Evolutionary conservation across 1,139 yeast species (phyloP).

Genomic region (Pichia sp.): DNA sequence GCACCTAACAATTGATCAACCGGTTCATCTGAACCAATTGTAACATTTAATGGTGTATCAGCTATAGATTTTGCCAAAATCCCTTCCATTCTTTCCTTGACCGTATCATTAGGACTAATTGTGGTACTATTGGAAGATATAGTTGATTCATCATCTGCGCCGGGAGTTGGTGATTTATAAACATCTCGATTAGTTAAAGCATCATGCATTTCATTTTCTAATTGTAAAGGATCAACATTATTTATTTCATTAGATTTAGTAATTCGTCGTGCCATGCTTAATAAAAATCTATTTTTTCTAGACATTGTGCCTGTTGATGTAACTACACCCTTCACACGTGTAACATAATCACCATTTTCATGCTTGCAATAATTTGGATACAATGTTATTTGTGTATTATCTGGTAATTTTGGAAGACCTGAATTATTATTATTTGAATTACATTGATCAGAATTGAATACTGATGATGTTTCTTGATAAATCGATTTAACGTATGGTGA

Average conservation of each 20-base stretch:
- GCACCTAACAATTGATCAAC: constrained; percentile 28
- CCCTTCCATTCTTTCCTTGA: constrained; percentile 52
- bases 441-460: constrained; percentile 3
- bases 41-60: constrained; percentile 44
- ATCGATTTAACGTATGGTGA: constrained; percentile 22
- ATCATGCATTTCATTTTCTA: constrained; percentile 32
- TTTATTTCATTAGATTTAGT: constrained; percentile 37
- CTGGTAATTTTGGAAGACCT: constrained; percentile 19
- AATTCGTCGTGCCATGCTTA: constrained; percentile 66
- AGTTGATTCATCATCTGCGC: constrained; percentile 19
- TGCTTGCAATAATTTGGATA: constrained; percentile 25
- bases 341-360: constrained; percentile 32
- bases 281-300: constrained; percentile 61
- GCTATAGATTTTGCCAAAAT: constrained; percentile 58
- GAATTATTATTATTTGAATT: constrained; percentile 1
- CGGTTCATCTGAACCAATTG: constrained; percentile 41
- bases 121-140: constrained; percentile 17
- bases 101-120: constrained; percentile 32
- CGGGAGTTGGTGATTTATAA: constrained; percentile 14
- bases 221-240: constrained; percentile 29
- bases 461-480: constrained; percentile 11
- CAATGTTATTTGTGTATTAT: constrained; percentile 23
- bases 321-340: constrained; percentile 71
- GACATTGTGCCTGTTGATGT: constrained; percentile 65
- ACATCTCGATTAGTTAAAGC: constrained; percentile 26